Conservation (phyloP, 1,284 basidiomycete species). For the Rhizoctonia solani region DNA sequence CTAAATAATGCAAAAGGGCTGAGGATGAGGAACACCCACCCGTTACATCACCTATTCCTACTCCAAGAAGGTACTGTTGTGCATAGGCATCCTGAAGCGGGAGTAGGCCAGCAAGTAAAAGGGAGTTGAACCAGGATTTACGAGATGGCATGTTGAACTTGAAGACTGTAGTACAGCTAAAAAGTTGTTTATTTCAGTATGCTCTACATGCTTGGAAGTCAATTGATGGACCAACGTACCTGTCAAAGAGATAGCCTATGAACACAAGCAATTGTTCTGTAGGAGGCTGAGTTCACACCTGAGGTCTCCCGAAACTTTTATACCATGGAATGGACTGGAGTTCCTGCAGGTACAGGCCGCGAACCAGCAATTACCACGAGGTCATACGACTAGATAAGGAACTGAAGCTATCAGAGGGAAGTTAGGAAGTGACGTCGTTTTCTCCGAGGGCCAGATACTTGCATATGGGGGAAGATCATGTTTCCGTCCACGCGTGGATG, state of each 20-base stretch:
- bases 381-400: neutral
- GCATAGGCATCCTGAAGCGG: constrained; percentile 6
- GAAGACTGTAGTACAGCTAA: too few relatives aligned
- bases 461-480: neutral
- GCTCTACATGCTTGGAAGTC: too few relatives aligned
- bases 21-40: neutral
- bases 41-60: constrained; percentile 29
- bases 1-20: neutral
- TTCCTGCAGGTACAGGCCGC: neutral
- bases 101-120: neutral
- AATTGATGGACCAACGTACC: too few relatives aligned
- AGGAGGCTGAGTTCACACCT: too few relatives aligned
- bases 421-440: neutral
- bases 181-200: too few relatives aligned
- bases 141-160: constrained; percentile 3
- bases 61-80: constrained; percentile 18
- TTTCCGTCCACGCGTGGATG: too few relatives aligned
- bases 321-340: too few relatives aligned
- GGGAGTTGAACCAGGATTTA: neutral
- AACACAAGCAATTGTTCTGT: too few relatives aligned
- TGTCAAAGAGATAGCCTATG: too few relatives aligned
- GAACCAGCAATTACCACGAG: neutral
- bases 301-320: too few relatives aligned
- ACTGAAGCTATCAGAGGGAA: neutral
- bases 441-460: neutral